Evolutionary conservation across 495 filamentous ascomycete species (phyloP), one percentile per base, ranked within the genome.

Genomic region (Cercophora sp.): DNA sequence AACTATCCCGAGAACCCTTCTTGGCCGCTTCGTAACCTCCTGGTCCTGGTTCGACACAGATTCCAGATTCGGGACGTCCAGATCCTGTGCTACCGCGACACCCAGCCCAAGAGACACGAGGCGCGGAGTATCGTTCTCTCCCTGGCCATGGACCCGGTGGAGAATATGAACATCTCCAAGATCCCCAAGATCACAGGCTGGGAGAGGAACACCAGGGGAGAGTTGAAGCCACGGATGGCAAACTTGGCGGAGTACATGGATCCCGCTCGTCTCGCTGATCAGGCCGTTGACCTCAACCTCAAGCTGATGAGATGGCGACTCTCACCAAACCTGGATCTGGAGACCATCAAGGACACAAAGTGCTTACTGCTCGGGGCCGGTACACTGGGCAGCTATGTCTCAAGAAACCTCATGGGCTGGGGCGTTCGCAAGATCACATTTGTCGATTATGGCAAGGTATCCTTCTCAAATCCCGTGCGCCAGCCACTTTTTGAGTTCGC

Each of bases 251-350:
- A 91, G 58, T 91, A 95, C 47, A 91, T 97, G 85, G 89, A 98
- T 65, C 93, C 93, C 4, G 73, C 56, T 48, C 83, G 82, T 55
- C 76, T 97, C 20, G 93, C 93, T 19, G 91, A 96, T 57, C 90
- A 96, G 67, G 87, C 91, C n/a, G 93, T 96, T 8, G 93, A 98
- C 62, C 81, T 98, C 42, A 98, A 98, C 61, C 77, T 96, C 53
- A 97, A 96, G 70, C 79, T 98, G 47, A 98, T 98, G 82, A 96
- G 96, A 73, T 98, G 93, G 93, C 84, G 93, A 22, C 88, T 98
- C 50, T 88, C 91, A 16, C 93, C 93, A 5, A 82, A 82, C 37
- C 74, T 98, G 19, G 79, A 97, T 64, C 83, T 98, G 10, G 89
- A 95, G 9, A 83, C 79, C 44, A 88, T 97, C 61, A 96, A 96